phyloP scores from a whole-genome alignment of 2,329 filamentous ascomycete genomes.

The Dothiorella sarmentorum region DNA sequence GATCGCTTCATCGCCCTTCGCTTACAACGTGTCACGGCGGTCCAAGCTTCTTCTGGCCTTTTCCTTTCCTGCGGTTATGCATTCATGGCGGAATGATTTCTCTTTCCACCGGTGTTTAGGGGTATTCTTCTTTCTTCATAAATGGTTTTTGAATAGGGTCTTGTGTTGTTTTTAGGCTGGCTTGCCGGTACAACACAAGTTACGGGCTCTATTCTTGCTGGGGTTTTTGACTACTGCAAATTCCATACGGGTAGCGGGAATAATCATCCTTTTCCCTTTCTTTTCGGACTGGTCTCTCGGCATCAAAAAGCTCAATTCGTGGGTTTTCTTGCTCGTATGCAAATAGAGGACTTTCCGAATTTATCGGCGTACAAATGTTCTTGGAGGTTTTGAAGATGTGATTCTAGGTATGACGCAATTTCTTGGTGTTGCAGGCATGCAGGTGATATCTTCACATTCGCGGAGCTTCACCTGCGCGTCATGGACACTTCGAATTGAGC shows the following conservation, averaged over 20 bases:
- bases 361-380: too few relatives aligned
- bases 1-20: not conserved
- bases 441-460: too few relatives aligned
- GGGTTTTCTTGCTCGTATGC: too few relatives aligned
- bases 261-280: not conserved
- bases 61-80: not conserved
- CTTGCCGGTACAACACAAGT: not conserved
- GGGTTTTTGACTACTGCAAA: not conserved
- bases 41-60: not conserved
- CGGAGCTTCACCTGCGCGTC: too few relatives aligned
- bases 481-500: too few relatives aligned
- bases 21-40: not conserved
- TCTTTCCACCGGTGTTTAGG: not conserved
- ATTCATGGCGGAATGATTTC: slow-evolving; percentile 1
- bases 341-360: too few relatives aligned
- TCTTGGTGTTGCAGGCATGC: too few relatives aligned
- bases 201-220: not conserved
- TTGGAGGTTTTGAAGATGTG: too few relatives aligned
- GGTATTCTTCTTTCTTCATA: not conserved
- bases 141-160: not conserved
- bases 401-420: too few relatives aligned
- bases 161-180: not conserved
- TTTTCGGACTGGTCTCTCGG: not conserved
- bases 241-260: not conserved
- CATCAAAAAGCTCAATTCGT: not conserved